These are phyloP conservation scores for Knufia fluminis DNA, from an alignment of 2,329 filamentous ascomycete genomes.

Conservation along the genomic window DNA sequence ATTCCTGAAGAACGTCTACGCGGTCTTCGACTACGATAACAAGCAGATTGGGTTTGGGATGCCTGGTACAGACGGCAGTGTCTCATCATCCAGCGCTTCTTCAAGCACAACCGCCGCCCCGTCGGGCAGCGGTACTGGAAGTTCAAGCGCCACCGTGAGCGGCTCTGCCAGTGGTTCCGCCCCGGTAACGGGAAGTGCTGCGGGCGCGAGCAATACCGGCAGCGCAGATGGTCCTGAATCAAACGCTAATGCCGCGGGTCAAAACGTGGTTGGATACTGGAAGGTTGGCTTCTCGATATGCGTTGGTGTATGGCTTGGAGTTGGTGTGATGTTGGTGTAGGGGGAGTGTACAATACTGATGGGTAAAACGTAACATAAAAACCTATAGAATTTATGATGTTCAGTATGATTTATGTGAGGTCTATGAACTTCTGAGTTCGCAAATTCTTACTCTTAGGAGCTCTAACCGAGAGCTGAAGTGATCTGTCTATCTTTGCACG, in stretches of 20 bases:
- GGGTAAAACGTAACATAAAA: neutral
- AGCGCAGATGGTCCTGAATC: neutral
- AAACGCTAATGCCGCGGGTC: neutral
- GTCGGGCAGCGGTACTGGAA: neutral
- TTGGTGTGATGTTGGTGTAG: neutral
- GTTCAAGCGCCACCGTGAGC: neutral
- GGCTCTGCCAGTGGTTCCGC: neutral
- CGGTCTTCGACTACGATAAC: constrained; percentile 68
- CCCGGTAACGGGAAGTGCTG: neutral
- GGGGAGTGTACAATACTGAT: neutral
- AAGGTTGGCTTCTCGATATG: neutral
- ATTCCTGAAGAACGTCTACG: constrained; percentile 84
- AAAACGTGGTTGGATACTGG: neutral
- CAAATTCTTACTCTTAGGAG: too few relatives aligned
- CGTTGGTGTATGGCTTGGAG: neutral
- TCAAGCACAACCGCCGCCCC: neutral
- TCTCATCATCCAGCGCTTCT: neutral
- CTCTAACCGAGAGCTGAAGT: too few relatives aligned
- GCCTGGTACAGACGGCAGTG: neutral
- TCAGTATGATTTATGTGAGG: too few relatives aligned
- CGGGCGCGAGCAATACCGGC: neutral
- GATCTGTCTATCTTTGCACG: too few relatives aligned
- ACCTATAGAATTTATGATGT: neutral
- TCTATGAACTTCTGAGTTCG: too few relatives aligned
- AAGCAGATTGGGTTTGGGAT: constrained; percentile 26